Evolutionary conservation across 306 rosid genomes (phyloP).

Genomic region (Vicia sativa): DNA sequence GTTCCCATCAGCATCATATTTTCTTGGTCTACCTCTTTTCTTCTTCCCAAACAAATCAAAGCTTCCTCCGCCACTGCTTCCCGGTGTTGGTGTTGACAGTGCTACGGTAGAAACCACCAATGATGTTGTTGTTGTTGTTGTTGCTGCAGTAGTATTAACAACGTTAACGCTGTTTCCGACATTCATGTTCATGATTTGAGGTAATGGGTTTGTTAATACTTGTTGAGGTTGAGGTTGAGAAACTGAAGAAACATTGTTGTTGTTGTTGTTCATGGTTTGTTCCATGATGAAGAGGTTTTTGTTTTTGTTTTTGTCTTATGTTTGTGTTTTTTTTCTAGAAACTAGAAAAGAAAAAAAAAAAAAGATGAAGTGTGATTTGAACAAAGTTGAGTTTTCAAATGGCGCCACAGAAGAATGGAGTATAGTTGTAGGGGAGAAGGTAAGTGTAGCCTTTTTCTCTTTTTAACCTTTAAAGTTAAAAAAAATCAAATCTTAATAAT

Average conservation of each 20-base stretch:
- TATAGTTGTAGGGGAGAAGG: neutral
- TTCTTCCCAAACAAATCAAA: constrained; percentile 64
- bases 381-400: constrained; percentile 53
- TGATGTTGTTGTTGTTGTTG: neutral
- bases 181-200: constrained; percentile 37
- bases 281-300: constrained; percentile 50
- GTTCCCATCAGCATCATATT: constrained; percentile 77
- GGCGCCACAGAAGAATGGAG: constrained; percentile 66
- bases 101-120: neutral
- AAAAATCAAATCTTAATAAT: neutral
- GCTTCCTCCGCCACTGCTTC: constrained; percentile 36
- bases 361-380: constrained; percentile 60
- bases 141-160: neutral
- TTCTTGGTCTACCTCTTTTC: constrained; percentile 88
- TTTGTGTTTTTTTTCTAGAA: constrained; percentile 7
- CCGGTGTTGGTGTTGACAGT: constrained; percentile 4
- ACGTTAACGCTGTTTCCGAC: neutral
- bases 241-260: constrained; percentile 37
- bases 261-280: constrained; percentile 45
- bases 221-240: constrained; percentile 38
- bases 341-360: constrained; percentile 23
- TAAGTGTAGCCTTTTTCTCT: constrained; percentile 22
- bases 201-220: constrained; percentile 36
- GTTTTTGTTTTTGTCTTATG: neutral
- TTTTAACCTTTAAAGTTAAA: constrained; percentile 39